A percentile compares a stretch with the other conserved stretches of the same genome.
phyloP scores from a whole-genome alignment of 441 rosid species.

The Bocquillonia castaneifolia region DNA sequence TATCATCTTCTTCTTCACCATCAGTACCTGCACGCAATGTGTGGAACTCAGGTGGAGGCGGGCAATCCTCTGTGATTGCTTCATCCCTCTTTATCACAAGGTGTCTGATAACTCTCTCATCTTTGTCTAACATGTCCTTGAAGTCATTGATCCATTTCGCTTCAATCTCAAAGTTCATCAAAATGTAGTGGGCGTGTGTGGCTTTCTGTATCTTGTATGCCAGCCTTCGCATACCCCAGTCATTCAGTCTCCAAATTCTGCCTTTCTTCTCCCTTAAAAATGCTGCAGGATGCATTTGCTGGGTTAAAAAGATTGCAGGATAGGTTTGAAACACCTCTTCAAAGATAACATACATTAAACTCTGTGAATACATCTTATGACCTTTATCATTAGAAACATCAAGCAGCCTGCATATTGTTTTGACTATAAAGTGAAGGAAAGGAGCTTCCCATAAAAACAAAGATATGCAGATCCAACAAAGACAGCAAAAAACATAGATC shows the following conservation, averaged over 20 bases:
- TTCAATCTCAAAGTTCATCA: slow-evolving; percentile 90
- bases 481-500: not conserved
- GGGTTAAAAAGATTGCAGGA: slow-evolving; percentile 2
- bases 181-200: slow-evolving; percentile 63
- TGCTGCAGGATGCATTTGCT: slow-evolving; percentile 37
- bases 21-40: slow-evolving; percentile 40
- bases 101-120: slow-evolving; percentile 81
- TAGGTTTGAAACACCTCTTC: not conserved
- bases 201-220: slow-evolving; percentile 87
- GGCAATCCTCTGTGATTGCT: slow-evolving; percentile 66
- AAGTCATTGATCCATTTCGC: slow-evolving; percentile 76
- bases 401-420: not conserved
- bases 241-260: slow-evolving; percentile 73
- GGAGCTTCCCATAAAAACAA: too few species aligned
- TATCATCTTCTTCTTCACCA: slow-evolving; percentile 37
- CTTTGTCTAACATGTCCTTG: slow-evolving; percentile 68
- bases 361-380: not conserved
- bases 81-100: slow-evolving; percentile 76
- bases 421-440: not conserved
- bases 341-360: not conserved
- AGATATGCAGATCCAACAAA: not conserved
- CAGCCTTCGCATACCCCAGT: slow-evolving; percentile 86
- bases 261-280: slow-evolving; percentile 79
- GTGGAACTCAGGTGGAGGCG: slow-evolving; percentile 84
- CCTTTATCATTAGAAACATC: not conserved